Evolutionary conservation across 257 asterid genomes (phyloP), one percentile per base, ranked within the genome.

Genomic region (Henckelia pumila): DNA sequence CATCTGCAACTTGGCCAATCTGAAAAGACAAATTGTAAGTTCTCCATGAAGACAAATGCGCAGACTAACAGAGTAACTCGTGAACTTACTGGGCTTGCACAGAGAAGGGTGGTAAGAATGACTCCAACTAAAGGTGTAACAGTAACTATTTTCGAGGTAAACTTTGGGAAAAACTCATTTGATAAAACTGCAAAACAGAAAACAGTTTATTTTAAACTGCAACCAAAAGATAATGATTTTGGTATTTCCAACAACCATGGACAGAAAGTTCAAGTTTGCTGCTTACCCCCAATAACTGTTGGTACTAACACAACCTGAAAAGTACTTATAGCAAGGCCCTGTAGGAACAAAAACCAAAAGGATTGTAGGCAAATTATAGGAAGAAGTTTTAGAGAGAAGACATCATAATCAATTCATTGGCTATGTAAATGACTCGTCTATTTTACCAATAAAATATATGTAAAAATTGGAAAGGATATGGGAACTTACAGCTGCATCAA

Each of bases 241-340:
- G 30, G 59, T 8, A 63, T 49, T 17, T n/a, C 37, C 52, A 25
- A 60, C 62, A 26, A 69, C 55, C 44, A 44, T 20, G 6, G 25
- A 57, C 69, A 49, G 71, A 35, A 22, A 69, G 59, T 61, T 58
- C n/a, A 59, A 30, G 8, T 35, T 61, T 65, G 78, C 57, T 28
- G 71, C 79, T 83, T 80, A 92, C 98, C 98, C 81, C 98, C 98
- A 78, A 92, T 68, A 77, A 92, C 70, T 74, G 98, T 92, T 58
- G 98, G 98, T 70, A 92, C 89, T 73, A 92, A 76, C 70, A 92
- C 98, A 73, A 92, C 98, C 81, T 92, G 98, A 63, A 92, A 92
- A 37, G 98, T 92, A 77, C 96, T 92, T 71, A 89, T 76, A 64
- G 98, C 97, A 75, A 92, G 95, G 76, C 98, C 98, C 98, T 92